A percentile compares a stretch with the other conserved stretches of the same genome.
phyloP scores from a whole-genome alignment of 192 early-diverging fungal genomes.

The Entomortierella beljakovae region DNA sequence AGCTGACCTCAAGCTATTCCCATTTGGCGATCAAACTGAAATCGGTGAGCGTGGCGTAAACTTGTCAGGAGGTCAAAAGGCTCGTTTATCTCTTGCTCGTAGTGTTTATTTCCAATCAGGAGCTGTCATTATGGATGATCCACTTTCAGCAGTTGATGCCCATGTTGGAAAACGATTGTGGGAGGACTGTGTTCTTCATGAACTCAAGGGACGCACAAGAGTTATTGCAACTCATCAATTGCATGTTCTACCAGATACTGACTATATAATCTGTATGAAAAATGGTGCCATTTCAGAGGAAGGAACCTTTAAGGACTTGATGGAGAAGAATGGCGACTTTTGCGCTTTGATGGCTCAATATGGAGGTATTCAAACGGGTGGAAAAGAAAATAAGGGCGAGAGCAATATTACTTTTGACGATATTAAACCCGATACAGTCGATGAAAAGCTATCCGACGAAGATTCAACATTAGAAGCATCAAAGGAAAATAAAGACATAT shows the following conservation, averaged over 20 bases:
- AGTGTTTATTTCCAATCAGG: constrained; percentile 80
- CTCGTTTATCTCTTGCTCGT: constrained; percentile 85
- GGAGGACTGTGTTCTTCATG: constrained; percentile 39
- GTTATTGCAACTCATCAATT: constrained; percentile 88
- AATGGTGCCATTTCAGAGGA: constrained; percentile 77
- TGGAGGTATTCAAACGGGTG: constrained; percentile 62
- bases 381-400: constrained; percentile 12
- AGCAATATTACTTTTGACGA: constrained; percentile 24
- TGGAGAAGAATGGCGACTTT: constrained; percentile 69
- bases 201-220: constrained; percentile 72
- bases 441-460: neutral
- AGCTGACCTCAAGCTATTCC: constrained; percentile 61
- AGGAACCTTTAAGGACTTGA: constrained; percentile 68
- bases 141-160: constrained; percentile 90
- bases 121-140: constrained; percentile 86
- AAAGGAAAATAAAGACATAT: constrained; percentile 7
- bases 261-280: constrained; percentile 77
- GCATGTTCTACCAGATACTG: constrained; percentile 75
- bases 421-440: constrained; percentile 10
- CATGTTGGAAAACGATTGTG: constrained; percentile 64
- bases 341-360: constrained; percentile 80
- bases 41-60: constrained; percentile 86
- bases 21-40: constrained; percentile 33
- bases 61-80: constrained; percentile 91
- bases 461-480: neutral